Percentiles rank a stretch among this genome's conserved stretches.
Conservation (phyloP, 2,329 filamentous ascomycete species). For the Aspergillus neotritici region DNA sequence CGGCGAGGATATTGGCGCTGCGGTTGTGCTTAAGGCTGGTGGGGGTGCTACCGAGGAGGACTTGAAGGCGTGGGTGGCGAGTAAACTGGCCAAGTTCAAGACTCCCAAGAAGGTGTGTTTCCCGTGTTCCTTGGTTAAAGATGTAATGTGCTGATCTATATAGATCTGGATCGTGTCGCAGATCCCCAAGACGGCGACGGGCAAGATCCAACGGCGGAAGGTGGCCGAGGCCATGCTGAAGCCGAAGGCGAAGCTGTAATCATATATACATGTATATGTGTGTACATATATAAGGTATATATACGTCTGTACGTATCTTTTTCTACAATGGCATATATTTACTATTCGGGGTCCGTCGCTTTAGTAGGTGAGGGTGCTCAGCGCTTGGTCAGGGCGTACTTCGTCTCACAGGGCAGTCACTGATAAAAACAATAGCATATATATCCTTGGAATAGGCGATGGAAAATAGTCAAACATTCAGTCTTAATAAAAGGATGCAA, state of each 20-base stretch:
- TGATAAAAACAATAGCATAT: too few species aligned
- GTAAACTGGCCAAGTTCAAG: slow-evolving; percentile 76
- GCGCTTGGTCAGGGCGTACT: too few species aligned
- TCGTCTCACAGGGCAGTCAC: too few species aligned
- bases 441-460: too few species aligned
- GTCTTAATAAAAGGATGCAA: too few species aligned
- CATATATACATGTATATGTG: neutral
- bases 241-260: slow-evolving; percentile 50
- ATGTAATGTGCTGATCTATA: neutral
- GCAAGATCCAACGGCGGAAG: slow-evolving; percentile 78
- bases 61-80: slow-evolving; percentile 62
- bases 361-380: too few species aligned
- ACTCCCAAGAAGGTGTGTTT: slow-evolving; percentile 67
- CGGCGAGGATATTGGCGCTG: slow-evolving; percentile 74
- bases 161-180: slow-evolving; percentile 73
- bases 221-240: slow-evolving; percentile 76
- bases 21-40: slow-evolving; percentile 66
- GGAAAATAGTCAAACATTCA: too few species aligned
- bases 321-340: too few species aligned
- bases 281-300: too few species aligned
- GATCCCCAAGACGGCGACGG: slow-evolving; percentile 90
- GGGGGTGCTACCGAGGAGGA: slow-evolving; percentile 53
- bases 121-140: neutral
- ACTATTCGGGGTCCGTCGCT: neutral
- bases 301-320: too few species aligned